Base-by-base conservation (phyloP, 148 eudicot species). In the Tetragonia tetragonoides region DNA sequence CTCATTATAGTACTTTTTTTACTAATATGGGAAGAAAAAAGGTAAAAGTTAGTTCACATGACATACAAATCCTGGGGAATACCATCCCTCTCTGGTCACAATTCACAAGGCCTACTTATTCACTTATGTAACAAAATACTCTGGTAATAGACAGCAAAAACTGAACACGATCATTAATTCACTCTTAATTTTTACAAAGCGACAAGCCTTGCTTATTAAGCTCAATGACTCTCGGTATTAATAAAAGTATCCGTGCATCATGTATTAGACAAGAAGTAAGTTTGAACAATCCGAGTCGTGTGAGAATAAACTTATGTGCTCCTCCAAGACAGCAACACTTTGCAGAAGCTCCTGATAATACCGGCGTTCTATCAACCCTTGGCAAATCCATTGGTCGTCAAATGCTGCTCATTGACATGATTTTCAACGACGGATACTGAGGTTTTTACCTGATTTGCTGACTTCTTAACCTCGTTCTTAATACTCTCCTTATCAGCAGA, bases 141-240 rank as follows among this genome's bases (percentile, higher is more conserved):
- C 56, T 51, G 38, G 21, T 42, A 71, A 71, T 10, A 21, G 54
- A 49, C 73, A 28, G 38, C 16, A 49, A 49, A 49, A 49, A 28
- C 21, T 12, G 21, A 71, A 77, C 67, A 65, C 54, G 46, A 74
- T 15, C 41, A 46, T 14, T 60, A n/a, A 63, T 67, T 78, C 74
- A 77, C 80, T 70, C 75, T 74, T 24, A 53, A 68, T 76, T 70
- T 71, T 44, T 71, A 81, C 77, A 68, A 76, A 70, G 53, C 1
- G 38, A 71, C 72, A 54, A 71, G 62, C 38, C 68, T 56, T 81
- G 67, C 40, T 70, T 54, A 62, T 71, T 71, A 51, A 42, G 16
- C 41, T 46, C 10, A 18, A 1, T 10, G 39, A 38, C 38, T 62
- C 34, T 72, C 64, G 21, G n/a, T 20, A 51, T 37, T 65, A 3